Conservation (phyloP, 805 yeast genomes). For the Groenewaldozyma tartarivorans region DNA sequence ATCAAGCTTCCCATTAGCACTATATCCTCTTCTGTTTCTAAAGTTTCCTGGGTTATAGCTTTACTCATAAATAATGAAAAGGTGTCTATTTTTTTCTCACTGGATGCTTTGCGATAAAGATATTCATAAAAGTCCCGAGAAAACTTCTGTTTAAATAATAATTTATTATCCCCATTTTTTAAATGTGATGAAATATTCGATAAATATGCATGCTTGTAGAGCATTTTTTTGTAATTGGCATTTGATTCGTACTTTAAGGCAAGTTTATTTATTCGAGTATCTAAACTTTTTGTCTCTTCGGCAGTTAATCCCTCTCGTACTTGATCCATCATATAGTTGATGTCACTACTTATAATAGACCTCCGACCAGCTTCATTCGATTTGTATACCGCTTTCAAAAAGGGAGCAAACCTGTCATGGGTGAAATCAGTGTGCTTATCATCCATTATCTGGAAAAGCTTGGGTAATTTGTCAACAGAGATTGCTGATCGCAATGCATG, state of each 20-base stretch:
- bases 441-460: background rate
- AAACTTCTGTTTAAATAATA: background rate
- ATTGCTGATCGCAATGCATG: background rate
- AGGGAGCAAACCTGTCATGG: background rate
- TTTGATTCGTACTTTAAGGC: too few species aligned
- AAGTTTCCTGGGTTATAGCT: background rate
- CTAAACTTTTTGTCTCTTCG: background rate
- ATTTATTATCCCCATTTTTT: too few species aligned
- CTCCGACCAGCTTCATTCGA: background rate
- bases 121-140: background rate
- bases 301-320: background rate
- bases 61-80: background rate
- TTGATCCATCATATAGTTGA: background rate
- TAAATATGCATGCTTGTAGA: too few species aligned
- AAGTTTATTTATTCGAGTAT: too few species aligned
- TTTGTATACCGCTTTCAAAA: background rate
- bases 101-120: background rate
- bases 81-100: background rate
- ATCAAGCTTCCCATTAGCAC: background rate
- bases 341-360: background rate
- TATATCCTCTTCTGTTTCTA: background rate
- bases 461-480: background rate
- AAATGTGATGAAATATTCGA: too few species aligned
- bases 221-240: too few species aligned
- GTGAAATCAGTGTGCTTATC: background rate